Evolutionary conservation across 371 early-diverging fungal genomes (phyloP).

Genomic region (Apophysomyces sp.): DNA sequence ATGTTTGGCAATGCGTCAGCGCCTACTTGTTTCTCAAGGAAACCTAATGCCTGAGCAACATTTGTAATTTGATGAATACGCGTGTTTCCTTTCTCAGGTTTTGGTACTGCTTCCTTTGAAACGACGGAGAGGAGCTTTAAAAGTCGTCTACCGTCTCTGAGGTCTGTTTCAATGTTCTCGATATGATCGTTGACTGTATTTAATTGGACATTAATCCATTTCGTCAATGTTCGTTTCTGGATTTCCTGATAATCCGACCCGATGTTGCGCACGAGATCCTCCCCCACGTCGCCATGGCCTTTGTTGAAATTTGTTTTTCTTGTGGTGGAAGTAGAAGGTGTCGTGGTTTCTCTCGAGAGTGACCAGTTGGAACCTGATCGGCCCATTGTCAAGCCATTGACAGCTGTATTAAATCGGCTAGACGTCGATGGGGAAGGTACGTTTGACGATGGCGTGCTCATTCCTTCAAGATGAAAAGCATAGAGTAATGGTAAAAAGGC

Average conservation of each 20-base stretch:
- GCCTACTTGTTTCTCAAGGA: constrained; percentile 62
- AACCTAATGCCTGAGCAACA: constrained; percentile 70
- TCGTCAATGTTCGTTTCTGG: constrained; percentile 78
- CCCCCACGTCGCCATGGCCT: constrained; percentile 7
- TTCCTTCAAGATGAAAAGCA: constrained; percentile 3
- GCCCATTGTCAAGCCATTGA: neutral
- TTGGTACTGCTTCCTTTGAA: constrained; percentile 51
- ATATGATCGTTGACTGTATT: constrained; percentile 39
- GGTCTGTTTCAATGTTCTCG: constrained; percentile 53
- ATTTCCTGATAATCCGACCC: constrained; percentile 57
- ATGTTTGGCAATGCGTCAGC: constrained; percentile 71
- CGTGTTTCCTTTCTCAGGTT: constrained; percentile 64
- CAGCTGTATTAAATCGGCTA: neutral
- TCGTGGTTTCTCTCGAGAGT: constrained; percentile 11
- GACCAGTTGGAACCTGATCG: constrained; percentile 24
- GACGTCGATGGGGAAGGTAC: constrained; percentile 3
- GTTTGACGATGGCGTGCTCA: constrained; percentile 1
- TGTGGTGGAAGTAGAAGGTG: neutral
- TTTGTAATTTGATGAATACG: constrained; percentile 84
- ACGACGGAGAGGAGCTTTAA: constrained; percentile 60
- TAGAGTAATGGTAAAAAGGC: neutral
- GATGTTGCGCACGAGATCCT: constrained; percentile 39
- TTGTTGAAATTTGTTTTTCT: constrained; percentile 1
- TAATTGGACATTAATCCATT: constrained; percentile 82
- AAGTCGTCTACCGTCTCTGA: constrained; percentile 64